Percentiles rank a stretch among this genome's conserved stretches.
phyloP scores from a whole-genome alignment of 179 eudicot genomes.

The Spinacia oleracea region DNA sequence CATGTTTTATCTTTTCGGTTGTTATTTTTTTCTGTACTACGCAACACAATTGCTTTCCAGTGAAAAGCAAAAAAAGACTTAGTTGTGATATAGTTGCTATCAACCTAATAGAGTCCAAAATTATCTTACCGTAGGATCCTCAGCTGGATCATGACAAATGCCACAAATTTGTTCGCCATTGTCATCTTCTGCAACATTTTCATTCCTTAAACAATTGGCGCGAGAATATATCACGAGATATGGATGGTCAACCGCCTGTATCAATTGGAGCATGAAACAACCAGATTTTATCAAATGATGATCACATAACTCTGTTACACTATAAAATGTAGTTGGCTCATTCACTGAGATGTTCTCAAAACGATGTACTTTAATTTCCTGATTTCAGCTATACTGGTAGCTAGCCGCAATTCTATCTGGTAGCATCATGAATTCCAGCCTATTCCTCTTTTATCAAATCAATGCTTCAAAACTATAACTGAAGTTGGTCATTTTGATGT shows the following conservation, averaged over 20 bases:
- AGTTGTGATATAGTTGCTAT: conserved; percentile 1
- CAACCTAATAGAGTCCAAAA: conserved; percentile 4
- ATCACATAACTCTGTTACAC: neutral
- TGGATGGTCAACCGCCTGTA: conserved; percentile 97
- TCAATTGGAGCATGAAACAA: conserved; percentile 16
- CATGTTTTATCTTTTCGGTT: neutral
- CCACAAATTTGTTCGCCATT: conserved; percentile 60
- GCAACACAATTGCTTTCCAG: neutral
- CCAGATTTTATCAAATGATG: conserved; percentile 11
- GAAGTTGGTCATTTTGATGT: neutral
- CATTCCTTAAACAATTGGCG: conserved; percentile 47
- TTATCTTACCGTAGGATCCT: conserved; percentile 78
- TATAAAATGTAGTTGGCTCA: neutral
- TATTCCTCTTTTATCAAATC: neutral
- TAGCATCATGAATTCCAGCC: neutral
- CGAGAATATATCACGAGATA: conserved; percentile 87
- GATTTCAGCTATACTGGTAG: neutral
- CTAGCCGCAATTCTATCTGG: neutral
- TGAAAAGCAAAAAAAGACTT: neutral
- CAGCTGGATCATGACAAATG: conserved; percentile 74
- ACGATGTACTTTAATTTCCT: neutral
- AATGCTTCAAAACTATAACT: neutral
- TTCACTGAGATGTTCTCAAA: neutral
- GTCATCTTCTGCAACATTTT: conserved; percentile 36
- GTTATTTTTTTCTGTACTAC: neutral